Base-by-base conservation (phyloP, 2,329 filamentous ascomycete genomes). In the Eutypa lata region DNA sequence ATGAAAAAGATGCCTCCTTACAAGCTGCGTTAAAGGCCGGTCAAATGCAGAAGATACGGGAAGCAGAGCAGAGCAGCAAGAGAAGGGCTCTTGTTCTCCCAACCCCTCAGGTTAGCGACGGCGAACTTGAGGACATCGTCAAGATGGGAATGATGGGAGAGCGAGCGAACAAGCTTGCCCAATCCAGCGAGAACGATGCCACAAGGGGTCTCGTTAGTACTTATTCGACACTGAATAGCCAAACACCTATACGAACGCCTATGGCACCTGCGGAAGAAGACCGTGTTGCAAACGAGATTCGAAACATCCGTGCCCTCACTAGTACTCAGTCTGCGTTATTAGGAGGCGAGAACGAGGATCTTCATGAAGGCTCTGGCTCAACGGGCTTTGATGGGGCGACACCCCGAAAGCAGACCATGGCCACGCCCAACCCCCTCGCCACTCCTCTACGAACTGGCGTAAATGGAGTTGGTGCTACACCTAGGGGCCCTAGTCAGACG, bases 61-160 rank as follows among this genome's bases (percentile, higher is more conserved):
- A 99, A 73, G 94, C 94, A 2, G 94, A 99, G 71, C 93, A 96
- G 72, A 95, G 90, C 74, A 97, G 91, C 77, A 97, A 96, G 74
- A 84, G 94, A 53, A 84, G 91, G 53, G 76, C 87, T 7, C 78
- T 99, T n/a, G 85, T 87, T 45, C 76, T 99, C 24, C 94, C 94
- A 8, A 78, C 89, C 22, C 94, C 94, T 8, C 94, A 99, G 73
- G 91, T 99, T 63, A 87, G 90, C 69, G 94, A 99, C 65, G 82
- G 85, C 43, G 94, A 99, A 72, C 78, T 99, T 54, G 94, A 99
- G 67, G 92, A 97, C 61, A 97, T 99, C 65, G 91, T 99, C 59
- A 99, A 99, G 77, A 96, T 97, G 91, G 93, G 94, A 44, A 89
- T 96, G 82, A 84, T 91, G 55, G 94, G 93, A 37, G 91, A 97